phyloP scores from a whole-genome alignment of 2,329 filamentous ascomycete genomes.

The Penicillium sp. region DNA sequence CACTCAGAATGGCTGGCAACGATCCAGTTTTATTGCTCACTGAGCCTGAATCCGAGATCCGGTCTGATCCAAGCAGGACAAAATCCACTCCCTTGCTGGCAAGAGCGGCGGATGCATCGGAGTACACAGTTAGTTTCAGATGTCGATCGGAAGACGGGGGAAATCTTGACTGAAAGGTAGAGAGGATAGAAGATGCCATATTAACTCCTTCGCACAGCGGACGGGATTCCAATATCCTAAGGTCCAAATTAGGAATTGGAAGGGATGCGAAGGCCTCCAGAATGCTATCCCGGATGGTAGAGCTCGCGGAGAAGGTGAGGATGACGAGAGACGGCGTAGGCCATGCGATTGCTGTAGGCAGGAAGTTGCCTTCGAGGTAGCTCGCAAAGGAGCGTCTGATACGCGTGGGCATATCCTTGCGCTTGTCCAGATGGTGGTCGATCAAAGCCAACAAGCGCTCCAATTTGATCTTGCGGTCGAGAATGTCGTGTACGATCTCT shows the following conservation, averaged over 20 bases:
- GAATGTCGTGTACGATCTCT: slow-evolving; percentile 24
- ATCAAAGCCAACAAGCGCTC: slow-evolving; percentile 26
- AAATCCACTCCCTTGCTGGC: slow-evolving; percentile 55
- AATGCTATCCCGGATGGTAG: slow-evolving; percentile 56
- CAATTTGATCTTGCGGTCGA: slow-evolving; percentile 13
- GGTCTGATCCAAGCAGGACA: slow-evolving; percentile 63
- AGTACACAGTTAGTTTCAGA: slow-evolving; percentile 51
- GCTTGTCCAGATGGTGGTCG: slow-evolving; percentile 26
- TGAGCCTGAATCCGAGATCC: slow-evolving; percentile 56
- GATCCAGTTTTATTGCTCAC: slow-evolving; percentile 68
- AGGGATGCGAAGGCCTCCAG: slow-evolving; percentile 40
- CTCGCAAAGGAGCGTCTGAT: slow-evolving; percentile 27
- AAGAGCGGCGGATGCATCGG: slow-evolving; percentile 59
- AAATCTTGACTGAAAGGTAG: slow-evolving; percentile 22
- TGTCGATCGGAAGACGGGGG: slow-evolving; percentile 17
- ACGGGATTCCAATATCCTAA: slow-evolving; percentile 65
- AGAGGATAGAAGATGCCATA: slow-evolving; percentile 47
- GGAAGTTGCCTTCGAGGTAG: slow-evolving; percentile 25
- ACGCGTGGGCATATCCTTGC: slow-evolving; percentile 21
- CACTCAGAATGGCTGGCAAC: slow-evolving; percentile 56
- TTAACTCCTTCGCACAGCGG: slow-evolving; percentile 64
- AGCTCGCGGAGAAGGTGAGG: slow-evolving; percentile 62
- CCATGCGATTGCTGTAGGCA: slow-evolving; percentile 1
- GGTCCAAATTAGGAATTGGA: slow-evolving; percentile 44
- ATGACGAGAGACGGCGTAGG: slow-evolving; percentile 44